A percentile compares a stretch with the other conserved stretches of the same genome.
phyloP scores from a whole-genome alignment of 2,329 filamentous ascomycete species.

The Phaeosphaeria sp. region DNA sequence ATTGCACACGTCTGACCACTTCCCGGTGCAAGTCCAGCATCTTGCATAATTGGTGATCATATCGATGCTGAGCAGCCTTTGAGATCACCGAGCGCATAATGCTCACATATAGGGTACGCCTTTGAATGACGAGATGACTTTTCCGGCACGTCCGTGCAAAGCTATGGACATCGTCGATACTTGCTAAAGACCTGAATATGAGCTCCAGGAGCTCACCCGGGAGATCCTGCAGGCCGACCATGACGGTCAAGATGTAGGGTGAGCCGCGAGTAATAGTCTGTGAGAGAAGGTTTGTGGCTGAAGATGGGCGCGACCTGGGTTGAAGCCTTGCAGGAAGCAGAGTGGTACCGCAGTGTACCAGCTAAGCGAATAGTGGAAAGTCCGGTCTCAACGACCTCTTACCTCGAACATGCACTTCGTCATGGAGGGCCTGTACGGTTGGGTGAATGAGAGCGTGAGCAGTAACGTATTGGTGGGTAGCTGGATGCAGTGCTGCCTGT shows the following conservation, averaged over 20 bases:
- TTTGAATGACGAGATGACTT: constrained; percentile 14
- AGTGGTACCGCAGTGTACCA: background rate
- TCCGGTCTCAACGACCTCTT: background rate
- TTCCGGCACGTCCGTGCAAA: constrained; percentile 24
- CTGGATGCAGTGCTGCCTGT: background rate
- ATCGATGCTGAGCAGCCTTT: constrained; percentile 23
- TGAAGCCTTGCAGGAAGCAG: background rate
- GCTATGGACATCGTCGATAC: constrained; percentile 37
- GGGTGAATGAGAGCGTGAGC: background rate
- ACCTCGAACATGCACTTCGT: background rate
- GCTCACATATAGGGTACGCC: constrained; percentile 17
- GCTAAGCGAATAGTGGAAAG: background rate
- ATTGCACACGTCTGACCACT: constrained; percentile 23
- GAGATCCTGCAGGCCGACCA: constrained; percentile 20
- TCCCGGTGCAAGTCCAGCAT: constrained; percentile 23
- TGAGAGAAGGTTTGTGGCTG: background rate
- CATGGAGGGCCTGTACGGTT: background rate
- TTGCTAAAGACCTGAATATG: constrained; percentile 25
- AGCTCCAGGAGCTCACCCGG: constrained; percentile 26
- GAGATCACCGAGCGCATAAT: constrained; percentile 35
- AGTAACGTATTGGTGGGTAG: background rate
- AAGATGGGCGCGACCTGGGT: background rate
- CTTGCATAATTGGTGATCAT: constrained; percentile 29
- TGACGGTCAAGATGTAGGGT: background rate
- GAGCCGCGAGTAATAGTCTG: background rate